Conservation (phyloP, 2,329 filamentous ascomycete species). For the Colletotrichum endophyticum region DNA sequence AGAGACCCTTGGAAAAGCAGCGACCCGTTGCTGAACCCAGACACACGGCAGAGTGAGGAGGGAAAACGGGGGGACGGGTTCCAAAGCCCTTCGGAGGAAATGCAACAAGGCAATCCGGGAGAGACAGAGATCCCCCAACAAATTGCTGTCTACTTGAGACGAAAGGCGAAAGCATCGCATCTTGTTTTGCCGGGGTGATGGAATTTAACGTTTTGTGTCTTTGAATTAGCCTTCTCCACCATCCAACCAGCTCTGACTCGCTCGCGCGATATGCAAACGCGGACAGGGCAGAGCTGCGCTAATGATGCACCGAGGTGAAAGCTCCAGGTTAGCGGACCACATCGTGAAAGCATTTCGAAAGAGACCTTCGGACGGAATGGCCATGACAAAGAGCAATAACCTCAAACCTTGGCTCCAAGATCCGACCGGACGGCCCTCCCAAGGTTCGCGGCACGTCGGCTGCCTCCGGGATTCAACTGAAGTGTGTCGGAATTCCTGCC, state of each 20-base stretch:
- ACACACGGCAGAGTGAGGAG: not conserved
- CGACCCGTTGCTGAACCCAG: not conserved
- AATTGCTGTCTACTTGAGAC: slow-evolving; percentile 16
- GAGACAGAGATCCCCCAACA: slow-evolving; percentile 1
- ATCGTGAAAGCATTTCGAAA: not conserved
- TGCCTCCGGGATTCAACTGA: not conserved
- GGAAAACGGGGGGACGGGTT: not conserved
- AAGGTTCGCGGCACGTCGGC: not conserved
- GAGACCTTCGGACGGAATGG: not conserved
- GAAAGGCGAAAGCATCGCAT: not conserved
- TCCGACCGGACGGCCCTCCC: not conserved
- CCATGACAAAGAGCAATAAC: not conserved
- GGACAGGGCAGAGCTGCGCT: not conserved
- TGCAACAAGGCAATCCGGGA: not conserved
- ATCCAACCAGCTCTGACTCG: slow-evolving; percentile 3
- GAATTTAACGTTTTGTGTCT: slow-evolving; percentile 10
- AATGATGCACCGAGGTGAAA: slow-evolving; percentile 5
- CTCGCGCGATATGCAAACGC: not conserved
- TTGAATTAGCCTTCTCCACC: slow-evolving; percentile 10
- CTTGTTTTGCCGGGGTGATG: slow-evolving; percentile 1
- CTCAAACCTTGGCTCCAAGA: not conserved
- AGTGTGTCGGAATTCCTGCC: not conserved
- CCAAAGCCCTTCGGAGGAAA: slow-evolving; percentile 1
- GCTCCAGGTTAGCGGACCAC: not conserved
- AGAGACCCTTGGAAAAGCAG: slow-evolving; percentile 2